Evolutionary conservation across 768 basidiomycete species (phyloP).

Genomic region (Boletus reticuloceps): DNA sequence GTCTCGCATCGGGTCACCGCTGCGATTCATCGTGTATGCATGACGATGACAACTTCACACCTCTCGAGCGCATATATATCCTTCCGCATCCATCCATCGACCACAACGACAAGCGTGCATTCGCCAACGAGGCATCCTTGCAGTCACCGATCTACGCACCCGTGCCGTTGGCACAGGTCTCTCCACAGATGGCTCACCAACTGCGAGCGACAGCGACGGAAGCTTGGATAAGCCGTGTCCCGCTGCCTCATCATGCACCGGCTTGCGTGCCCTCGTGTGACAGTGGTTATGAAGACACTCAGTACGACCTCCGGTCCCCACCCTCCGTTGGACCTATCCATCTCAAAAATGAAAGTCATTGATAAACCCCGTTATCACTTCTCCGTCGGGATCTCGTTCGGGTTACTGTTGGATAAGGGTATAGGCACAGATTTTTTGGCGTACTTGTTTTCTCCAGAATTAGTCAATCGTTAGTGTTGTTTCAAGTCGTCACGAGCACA

Average conservation of each 20-base stretch:
- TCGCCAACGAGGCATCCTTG: not conserved
- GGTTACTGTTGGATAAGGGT: not conserved
- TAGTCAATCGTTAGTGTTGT: too few species aligned
- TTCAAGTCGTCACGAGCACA: not conserved
- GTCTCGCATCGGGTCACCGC: constrained; percentile 45
- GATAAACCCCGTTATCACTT: not conserved
- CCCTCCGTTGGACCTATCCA: constrained; percentile 20
- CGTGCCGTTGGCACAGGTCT: constrained; percentile 54
- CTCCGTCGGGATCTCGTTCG: not conserved
- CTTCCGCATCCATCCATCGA: constrained; percentile 37
- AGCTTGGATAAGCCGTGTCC: constrained; percentile 53
- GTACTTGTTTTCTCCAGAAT: not conserved
- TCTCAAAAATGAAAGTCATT: constrained; percentile 12
- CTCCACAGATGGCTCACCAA: constrained; percentile 48
- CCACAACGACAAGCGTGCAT: constrained; percentile 4
- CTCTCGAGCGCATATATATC: constrained; percentile 62
- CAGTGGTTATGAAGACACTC: not conserved
- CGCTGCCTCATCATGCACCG: not conserved
- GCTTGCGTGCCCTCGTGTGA: not conserved
- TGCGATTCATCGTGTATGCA: constrained; percentile 8
- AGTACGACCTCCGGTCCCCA: not conserved
- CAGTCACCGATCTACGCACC: constrained; percentile 60
- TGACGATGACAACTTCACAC: constrained; percentile 23
- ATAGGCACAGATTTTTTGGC: not conserved
- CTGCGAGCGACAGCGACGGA: constrained; percentile 57